Conservation (phyloP, 176 grass and related monocot genomes). For the Bothriochloa decipiens region DNA sequence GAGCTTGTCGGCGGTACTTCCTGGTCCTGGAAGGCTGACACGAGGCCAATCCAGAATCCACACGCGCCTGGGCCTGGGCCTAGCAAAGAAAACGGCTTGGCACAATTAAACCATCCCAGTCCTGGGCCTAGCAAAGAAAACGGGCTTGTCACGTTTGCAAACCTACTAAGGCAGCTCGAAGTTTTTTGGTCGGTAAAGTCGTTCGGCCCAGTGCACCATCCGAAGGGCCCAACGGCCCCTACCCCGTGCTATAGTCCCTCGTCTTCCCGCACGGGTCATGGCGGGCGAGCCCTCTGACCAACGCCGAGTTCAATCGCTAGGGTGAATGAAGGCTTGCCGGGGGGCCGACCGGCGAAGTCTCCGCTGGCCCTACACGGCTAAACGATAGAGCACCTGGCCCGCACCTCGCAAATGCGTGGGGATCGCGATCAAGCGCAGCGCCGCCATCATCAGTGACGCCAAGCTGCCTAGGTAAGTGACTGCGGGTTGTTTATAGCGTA, state of each 20-base stretch:
- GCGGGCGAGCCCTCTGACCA: neutral
- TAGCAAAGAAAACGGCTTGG: neutral
- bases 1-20: neutral
- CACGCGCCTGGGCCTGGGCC: neutral
- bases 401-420: constrained; percentile 29
- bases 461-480: neutral
- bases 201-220: neutral
- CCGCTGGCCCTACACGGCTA: neutral
- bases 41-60: neutral
- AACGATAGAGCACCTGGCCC: neutral
- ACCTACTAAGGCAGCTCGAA: neutral
- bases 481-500: neutral
- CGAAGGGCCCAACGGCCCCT: neutral
- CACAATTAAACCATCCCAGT: neutral
- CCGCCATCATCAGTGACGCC: neutral
- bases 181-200: neutral
- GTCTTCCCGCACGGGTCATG: neutral
- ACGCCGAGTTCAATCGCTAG: neutral
- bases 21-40: neutral
- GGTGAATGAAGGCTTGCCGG: constrained; percentile 17
- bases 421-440: neutral
- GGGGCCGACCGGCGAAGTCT: constrained; percentile 6
- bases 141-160: neutral
- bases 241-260: neutral
- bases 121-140: neutral